A percentile compares a stretch with the other conserved stretches of the same genome.
These are phyloP conservation scores for Senna siamea DNA, from an alignment of 306 rosid genomes.

Conservation along the genomic window DNA sequence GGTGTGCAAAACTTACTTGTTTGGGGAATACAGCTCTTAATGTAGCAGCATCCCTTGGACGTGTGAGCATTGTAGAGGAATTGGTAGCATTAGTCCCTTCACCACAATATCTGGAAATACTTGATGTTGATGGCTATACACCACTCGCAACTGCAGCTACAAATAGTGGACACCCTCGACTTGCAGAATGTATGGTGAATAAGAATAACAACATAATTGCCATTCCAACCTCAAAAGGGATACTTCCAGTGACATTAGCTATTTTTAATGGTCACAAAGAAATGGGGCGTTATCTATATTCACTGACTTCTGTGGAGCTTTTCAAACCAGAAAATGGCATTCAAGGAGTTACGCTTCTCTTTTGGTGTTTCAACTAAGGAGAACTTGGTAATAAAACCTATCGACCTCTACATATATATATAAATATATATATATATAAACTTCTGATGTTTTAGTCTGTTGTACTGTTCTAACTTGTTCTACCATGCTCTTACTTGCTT, in stretches of 20 bases:
- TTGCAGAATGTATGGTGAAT: not conserved
- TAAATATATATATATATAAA: too few species aligned
- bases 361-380: not conserved
- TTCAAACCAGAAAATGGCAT: not conserved
- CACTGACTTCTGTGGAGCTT: not conserved
- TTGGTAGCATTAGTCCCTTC: not conserved
- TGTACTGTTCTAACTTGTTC: too few species aligned
- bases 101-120: not conserved
- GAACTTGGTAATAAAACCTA: too few species aligned
- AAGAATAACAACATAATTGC: not conserved
- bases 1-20: not conserved
- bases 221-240: too few species aligned
- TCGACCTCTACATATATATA: too few species aligned
- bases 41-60: not conserved
- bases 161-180: not conserved
- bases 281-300: not conserved
- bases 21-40: not conserved
- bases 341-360: not conserved
- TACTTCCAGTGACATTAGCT: not conserved
- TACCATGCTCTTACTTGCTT: too few species aligned
- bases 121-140: not conserved
- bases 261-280: fast-evolving
- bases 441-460: too few species aligned
- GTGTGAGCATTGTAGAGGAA: not conserved
- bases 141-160: not conserved